phyloP scores from a whole-genome alignment of 306 rosid genomes.

The Glycine soja region DNA sequence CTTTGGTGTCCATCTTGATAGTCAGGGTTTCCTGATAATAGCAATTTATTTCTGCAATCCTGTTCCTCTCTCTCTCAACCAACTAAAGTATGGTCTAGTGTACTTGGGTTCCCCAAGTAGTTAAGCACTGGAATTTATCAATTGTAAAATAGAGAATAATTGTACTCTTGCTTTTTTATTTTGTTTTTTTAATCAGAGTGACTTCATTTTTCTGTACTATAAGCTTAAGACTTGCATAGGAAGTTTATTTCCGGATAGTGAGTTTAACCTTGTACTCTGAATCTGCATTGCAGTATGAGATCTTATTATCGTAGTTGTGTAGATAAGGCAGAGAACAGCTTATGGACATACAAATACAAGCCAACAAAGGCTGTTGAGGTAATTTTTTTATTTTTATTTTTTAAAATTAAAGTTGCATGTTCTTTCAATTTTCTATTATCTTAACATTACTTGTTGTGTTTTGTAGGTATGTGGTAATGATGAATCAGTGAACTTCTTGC shows the following conservation, averaged over 20 bases:
- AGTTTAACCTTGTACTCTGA: constrained; percentile 41
- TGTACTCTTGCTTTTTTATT: background rate
- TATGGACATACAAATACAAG: constrained; percentile 84
- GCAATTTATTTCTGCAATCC: constrained; percentile 34
- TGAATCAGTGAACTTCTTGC: constrained; percentile 75
- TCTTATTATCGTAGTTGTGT: constrained; percentile 57
- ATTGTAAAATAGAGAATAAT: constrained; percentile 7
- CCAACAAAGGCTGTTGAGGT: constrained; percentile 84
- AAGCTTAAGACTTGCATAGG: constrained; percentile 34
- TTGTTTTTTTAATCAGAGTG: background rate
- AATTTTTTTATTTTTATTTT: background rate
- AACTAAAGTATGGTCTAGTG: constrained; percentile 24
- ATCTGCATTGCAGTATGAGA: constrained; percentile 66
- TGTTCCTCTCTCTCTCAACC: background rate
- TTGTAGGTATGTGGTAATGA: constrained; percentile 87
- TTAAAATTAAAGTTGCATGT: constrained; percentile 36
- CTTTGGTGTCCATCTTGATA: constrained; percentile 27
- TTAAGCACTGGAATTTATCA: constrained; percentile 19
- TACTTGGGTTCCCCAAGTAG: constrained; percentile 11
- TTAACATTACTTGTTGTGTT: constrained; percentile 41
- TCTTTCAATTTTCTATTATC: constrained; percentile 2
- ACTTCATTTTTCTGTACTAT: constrained; percentile 24
- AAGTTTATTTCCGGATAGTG: constrained; percentile 31
- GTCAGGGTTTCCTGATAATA: constrained; percentile 25
- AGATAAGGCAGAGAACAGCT: constrained; percentile 55